Evolutionary conservation across 345 rosid genomes (phyloP), one percentile per base, ranked within the genome.

Genomic region (Salix exigua): DNA sequence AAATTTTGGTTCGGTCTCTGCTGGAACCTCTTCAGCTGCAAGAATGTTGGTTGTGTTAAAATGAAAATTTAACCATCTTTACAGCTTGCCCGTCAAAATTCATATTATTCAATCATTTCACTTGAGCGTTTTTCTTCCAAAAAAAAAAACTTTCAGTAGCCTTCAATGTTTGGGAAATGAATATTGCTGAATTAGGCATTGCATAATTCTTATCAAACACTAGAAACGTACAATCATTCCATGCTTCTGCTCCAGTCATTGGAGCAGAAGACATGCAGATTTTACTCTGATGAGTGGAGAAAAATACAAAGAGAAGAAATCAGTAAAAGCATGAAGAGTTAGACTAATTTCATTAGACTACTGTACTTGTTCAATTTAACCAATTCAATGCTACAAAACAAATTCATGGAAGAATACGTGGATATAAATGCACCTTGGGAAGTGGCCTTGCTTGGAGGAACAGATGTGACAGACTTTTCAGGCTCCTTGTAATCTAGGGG

Each of bases 401-500:
- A n/a, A 38, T 14, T 35, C 25, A 55, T 7, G 40, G 25, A 66
- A 26, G 6, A 46, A 31, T 18, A 37, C 48, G 10, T 40, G 25
- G 70, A 77, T 35, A 66, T 60, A 68, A 64, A 53, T 30, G 40
- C 77, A 96, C 99, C 97, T 92, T 89, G 90, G 19, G 90, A 76
- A 1, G 74, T 42, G 78, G 85, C 88, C 89, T 85, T 94, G 76
- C 87, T 80, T 28, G 80, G 79, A 73, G 86, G 69, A 84, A 80
- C 82, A 28, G 85, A 75, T 66, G 85, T 69, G 55, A 75, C 76
- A 13, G 93, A 91, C 82, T 82, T 95, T 84, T 88, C 97, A 73
- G 99, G 99, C 78, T 96, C 99, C 79, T 90, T 92, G 90, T 92
- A 96, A 84, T 96, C 99, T 74, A 96, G 83, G 21, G 99, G 99